These are phyloP conservation scores for Sabuloglossum arenarium DNA, from an alignment of 495 filamentous ascomycete species.

Conservation along the genomic window DNA sequence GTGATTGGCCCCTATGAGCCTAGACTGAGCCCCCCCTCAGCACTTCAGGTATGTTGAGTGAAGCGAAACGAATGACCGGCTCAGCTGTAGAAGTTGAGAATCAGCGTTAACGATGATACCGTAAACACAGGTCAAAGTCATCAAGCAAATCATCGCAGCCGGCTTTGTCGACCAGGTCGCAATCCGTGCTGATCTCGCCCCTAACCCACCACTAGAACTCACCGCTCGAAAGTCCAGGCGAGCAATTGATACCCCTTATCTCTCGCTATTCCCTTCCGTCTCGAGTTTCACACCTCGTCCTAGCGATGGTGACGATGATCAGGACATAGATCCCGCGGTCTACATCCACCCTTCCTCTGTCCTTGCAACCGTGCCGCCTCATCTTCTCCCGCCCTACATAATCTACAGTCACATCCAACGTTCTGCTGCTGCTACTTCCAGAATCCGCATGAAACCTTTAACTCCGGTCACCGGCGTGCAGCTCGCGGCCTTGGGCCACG, in stretches of 20 bases:
- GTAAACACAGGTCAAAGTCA: slow-evolving; percentile 35
- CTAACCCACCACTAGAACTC: slow-evolving; percentile 31
- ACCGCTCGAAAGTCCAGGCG: slow-evolving; percentile 43
- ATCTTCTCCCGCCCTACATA: slow-evolving; percentile 66
- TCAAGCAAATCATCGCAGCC: slow-evolving; percentile 78
- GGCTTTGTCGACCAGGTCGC: slow-evolving; percentile 94
- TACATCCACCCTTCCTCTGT: slow-evolving; percentile 74
- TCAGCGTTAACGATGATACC: not conserved
- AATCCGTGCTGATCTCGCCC: slow-evolving; percentile 71
- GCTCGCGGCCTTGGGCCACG: slow-evolving; percentile 61
- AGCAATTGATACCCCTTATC: slow-evolving; percentile 75
- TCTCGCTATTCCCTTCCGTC: slow-evolving; percentile 48
- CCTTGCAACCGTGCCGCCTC: slow-evolving; percentile 44
- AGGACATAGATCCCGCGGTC: slow-evolving; percentile 31
- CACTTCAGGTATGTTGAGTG: not conserved
- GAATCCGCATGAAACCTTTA: slow-evolving; percentile 75
- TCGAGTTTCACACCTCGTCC: slow-evolving; percentile 24
- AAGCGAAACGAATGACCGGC: not conserved
- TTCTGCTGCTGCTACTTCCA: slow-evolving; percentile 31
- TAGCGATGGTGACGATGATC: slow-evolving; percentile 6
- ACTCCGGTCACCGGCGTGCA: slow-evolving; percentile 54
- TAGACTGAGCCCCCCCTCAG: slow-evolving; percentile 24
- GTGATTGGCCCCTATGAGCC: slow-evolving; percentile 35
- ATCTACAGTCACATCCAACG: slow-evolving; percentile 72
- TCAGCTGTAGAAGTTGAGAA: not conserved